Evolutionary conservation across 192 early-diverging fungal genomes (phyloP).

Genomic region (Dissophora globulifera): DNA sequence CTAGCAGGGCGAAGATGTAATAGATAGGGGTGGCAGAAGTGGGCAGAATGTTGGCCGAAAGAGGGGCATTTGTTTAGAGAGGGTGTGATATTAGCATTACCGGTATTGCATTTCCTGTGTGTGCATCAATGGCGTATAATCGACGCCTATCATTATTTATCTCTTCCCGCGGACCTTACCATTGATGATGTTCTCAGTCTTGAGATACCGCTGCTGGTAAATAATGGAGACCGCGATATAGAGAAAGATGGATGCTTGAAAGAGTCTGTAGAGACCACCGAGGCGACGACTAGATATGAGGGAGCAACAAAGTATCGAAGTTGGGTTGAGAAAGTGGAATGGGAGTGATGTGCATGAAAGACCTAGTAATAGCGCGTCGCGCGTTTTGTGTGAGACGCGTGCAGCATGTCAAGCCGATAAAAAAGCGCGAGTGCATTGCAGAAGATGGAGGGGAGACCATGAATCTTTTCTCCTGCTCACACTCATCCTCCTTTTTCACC

Average conservation of each 20-base stretch:
- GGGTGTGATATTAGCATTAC: too few species aligned
- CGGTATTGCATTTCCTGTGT: too few species aligned
- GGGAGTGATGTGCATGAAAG: too few species aligned
- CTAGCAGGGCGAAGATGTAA: neutral
- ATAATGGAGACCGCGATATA: slow-evolving; percentile 45
- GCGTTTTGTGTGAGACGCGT: too few species aligned
- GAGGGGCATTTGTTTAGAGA: neutral
- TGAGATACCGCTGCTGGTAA: slow-evolving; percentile 46
- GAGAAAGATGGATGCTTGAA: slow-evolving; percentile 33
- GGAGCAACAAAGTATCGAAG: neutral
- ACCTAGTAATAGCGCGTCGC: too few species aligned
- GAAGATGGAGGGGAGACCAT: too few species aligned
- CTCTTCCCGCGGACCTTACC: slow-evolving; percentile 10
- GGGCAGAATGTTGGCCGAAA: too few species aligned
- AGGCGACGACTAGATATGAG: slow-evolving; percentile 23
- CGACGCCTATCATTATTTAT: neutral
- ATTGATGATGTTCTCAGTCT: slow-evolving; percentile 44
- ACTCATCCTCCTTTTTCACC: too few species aligned
- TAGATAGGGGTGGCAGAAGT: too few species aligned
- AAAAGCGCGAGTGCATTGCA: too few species aligned
- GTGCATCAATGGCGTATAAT: slow-evolving; percentile 1
- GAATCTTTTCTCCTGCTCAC: too few species aligned
- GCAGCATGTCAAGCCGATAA: too few species aligned
- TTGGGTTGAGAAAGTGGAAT: neutral
- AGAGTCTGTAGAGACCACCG: slow-evolving; percentile 35